These are phyloP conservation scores for Pleoardoris graminearum DNA, from an alignment of 2,329 filamentous ascomycete species.

Conservation along the genomic window DNA sequence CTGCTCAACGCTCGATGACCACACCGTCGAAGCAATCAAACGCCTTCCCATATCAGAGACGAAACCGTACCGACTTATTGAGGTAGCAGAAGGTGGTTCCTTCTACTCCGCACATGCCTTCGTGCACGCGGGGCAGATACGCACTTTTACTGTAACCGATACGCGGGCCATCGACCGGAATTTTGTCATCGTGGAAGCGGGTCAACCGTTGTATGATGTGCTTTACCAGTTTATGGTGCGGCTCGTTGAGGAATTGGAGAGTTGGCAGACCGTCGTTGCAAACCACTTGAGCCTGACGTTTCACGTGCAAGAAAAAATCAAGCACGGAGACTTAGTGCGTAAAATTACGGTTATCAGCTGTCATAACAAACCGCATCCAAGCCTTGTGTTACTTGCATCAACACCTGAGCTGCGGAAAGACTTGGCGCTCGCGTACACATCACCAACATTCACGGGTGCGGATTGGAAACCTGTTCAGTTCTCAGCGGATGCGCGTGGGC, in stretches of 20 bases:
- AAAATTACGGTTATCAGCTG: slow-evolving; percentile 8
- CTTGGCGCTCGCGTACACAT: slow-evolving; percentile 8
- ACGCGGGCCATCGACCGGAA: neutral
- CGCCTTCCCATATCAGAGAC: slow-evolving; percentile 10
- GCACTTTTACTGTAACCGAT: slow-evolving; percentile 12
- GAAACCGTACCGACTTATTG: slow-evolving; percentile 10
- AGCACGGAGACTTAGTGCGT: slow-evolving; percentile 5
- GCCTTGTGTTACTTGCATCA: slow-evolving; percentile 7
- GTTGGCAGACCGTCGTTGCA: neutral
- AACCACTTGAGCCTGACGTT: slow-evolving; percentile 12
- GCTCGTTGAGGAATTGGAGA: neutral
- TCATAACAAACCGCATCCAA: slow-evolving; percentile 8
- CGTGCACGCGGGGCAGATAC: slow-evolving; percentile 6
- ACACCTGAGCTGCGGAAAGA: neutral
- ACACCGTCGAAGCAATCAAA: slow-evolving; percentile 9
- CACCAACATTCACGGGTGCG: neutral
- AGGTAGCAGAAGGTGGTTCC: slow-evolving; percentile 8
- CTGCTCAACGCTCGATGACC: slow-evolving; percentile 3
- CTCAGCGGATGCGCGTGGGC: neutral
- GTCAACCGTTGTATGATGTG: slow-evolving; percentile 7
- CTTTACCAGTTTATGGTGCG: slow-evolving; percentile 7
- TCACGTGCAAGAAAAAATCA: slow-evolving; percentile 10
- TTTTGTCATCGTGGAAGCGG: slow-evolving; percentile 2
- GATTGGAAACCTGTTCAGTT: neutral
- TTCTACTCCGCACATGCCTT: slow-evolving; percentile 14